Base-by-base conservation (phyloP, 352 stramenopile species). In the Globisporangium okanoganense region DNA sequence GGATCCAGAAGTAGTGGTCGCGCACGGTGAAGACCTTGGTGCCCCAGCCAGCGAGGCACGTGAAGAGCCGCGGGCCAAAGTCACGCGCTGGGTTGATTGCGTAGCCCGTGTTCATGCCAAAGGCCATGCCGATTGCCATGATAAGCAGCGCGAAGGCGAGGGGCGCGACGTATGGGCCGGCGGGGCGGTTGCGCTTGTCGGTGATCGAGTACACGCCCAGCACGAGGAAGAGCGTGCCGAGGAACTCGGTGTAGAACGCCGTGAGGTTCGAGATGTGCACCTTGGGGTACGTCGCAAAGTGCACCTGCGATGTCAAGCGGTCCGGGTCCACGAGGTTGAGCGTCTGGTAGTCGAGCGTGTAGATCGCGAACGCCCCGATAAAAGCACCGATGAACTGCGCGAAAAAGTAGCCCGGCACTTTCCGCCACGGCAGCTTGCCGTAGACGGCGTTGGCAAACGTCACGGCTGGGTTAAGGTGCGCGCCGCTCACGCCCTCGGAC, bases 71-170 rank as follows among this genome's bases (percentile, higher is more conserved):
- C 52, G 73, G 62, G 7, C 72, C 69, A n/a, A 79, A 61, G 33
- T 79, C 69, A 12, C 72, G 69, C 12, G 72, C 72, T 9, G 75
- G 75, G 43, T 84, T 84, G 61, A 84, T 73, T 1, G 75, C 72
- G 53, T 87, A 85, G 50, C 82, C 78, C 7, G 82, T 80, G 63
- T 88, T 92, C 59, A 82, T 76, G 38, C 82, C 79, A 47, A 92
- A 90, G 8, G 76, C 73, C 75, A 90, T 92, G 43, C 82, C 79
- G 35, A 92, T 81, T 5, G 58, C 79, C 33, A 81, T 67, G 33
- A 92, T 73, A 20, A 92, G 60, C 16, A 88, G 44, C 31, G 77
- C 80, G 38, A 86, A 70, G 1, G 77, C 67, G 40, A 64, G 44
- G 18, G 82, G 82, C 33, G 78, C 63, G 4, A 58, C 66, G 57